Conservation (phyloP, 306 rosid species). For the Lathyrus sativus region DNA sequence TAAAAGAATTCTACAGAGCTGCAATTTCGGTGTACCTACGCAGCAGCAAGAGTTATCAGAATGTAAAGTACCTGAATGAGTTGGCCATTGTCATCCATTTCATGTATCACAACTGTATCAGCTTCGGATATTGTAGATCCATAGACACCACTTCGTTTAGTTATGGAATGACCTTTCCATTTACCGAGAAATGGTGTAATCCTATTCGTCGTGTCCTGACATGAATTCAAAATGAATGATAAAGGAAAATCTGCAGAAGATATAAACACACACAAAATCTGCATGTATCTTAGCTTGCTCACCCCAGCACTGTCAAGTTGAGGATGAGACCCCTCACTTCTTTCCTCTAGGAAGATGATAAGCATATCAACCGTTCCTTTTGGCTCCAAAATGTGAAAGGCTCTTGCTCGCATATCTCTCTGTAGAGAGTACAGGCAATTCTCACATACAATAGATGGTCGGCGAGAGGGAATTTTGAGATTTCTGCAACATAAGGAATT, state of each 20-base stretch:
- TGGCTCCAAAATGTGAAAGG: conserved; percentile 93
- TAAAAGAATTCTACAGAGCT: conserved; percentile 15
- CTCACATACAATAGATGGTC: conserved; percentile 91
- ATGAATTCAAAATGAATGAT: conserved; percentile 22
- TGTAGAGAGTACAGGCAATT: conserved; percentile 74
- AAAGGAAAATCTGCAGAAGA: not conserved
- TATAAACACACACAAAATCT: not conserved
- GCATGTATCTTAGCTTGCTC: conserved; percentile 29
- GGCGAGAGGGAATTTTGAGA: conserved; percentile 87
- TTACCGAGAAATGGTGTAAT: conserved; percentile 79
- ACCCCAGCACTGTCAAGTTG: conserved; percentile 53
- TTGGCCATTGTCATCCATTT: conserved; percentile 67
- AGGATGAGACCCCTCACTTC: conserved; percentile 60
- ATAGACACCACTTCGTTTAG: conserved; percentile 94
- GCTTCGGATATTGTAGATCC: conserved; percentile 88
- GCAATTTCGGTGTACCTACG: not conserved
- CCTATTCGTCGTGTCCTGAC: conserved; percentile 49
- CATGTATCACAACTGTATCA: conserved; percentile 61
- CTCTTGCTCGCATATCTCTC: conserved; percentile 79
- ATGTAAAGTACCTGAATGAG: conserved; percentile 70
- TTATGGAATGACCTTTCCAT: conserved; percentile 86
- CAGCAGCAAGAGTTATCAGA: not conserved
- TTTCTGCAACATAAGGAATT: conserved; percentile 56
- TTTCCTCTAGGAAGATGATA: conserved; percentile 81
- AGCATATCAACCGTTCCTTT: conserved; percentile 82